Percentiles rank a stretch among this genome's conserved stretches.
Conservation (phyloP, 164 flowering plant species). For the Dillenia turbinata region DNA sequence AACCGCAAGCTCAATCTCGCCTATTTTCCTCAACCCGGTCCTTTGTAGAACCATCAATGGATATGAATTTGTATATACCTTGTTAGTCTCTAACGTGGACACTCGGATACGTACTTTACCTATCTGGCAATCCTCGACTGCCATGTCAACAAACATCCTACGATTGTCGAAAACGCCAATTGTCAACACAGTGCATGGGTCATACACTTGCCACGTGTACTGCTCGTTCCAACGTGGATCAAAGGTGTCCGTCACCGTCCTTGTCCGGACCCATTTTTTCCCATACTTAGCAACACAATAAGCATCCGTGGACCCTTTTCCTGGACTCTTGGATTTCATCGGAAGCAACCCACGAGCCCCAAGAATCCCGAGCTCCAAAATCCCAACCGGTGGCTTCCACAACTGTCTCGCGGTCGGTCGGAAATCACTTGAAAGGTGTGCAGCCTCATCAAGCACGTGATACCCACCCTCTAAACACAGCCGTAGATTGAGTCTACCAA, state of each 20-base stretch:
- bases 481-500: constrained; percentile 63
- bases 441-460: constrained; percentile 96
- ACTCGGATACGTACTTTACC: constrained; percentile 88
- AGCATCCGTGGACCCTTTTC: constrained; percentile 90
- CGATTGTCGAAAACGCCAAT: constrained; percentile 93
- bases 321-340: constrained; percentile 67
- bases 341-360: constrained; percentile 88
- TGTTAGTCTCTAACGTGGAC: constrained; percentile 85
- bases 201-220: constrained; percentile 98
- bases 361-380: constrained; percentile 89
- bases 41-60: constrained; percentile 59
- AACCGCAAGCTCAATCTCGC: constrained; percentile 87
- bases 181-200: constrained; percentile 89
- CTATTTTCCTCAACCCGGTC: constrained; percentile 90
- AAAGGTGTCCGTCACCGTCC: constrained; percentile 73
- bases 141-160: constrained; percentile 63
- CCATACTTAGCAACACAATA: constrained; percentile 99
- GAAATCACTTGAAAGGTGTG: constrained; percentile 90
- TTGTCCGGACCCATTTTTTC: constrained; percentile 92
- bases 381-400: constrained; percentile 86
- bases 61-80: constrained; percentile 74
- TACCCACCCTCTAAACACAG: constrained; percentile 91
- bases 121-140: constrained; percentile 47
- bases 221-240: constrained; percentile 99
- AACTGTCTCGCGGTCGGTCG: constrained; percentile 92